These are phyloP conservation scores for Hemileccinum impolitum DNA, from an alignment of 768 basidiomycete genomes.

Conservation along the genomic window DNA sequence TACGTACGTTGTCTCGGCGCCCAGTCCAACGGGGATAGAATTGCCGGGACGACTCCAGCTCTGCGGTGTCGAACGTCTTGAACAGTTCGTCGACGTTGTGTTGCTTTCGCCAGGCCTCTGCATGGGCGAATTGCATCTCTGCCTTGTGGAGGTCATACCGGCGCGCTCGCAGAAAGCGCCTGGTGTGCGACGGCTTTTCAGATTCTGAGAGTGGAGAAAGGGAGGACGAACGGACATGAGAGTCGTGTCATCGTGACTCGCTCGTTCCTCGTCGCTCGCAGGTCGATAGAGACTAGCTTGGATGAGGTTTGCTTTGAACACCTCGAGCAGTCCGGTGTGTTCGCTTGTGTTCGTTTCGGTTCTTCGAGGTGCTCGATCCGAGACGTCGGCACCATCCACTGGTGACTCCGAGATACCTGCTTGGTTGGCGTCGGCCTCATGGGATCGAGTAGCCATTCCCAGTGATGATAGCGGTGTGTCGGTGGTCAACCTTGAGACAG, in stretches of 20 bases:
- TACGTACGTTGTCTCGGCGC: constrained; percentile 62
- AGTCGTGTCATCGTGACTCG: constrained; percentile 65
- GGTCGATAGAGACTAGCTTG: constrained; percentile 52
- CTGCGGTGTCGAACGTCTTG: constrained; percentile 51
- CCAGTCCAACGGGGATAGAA: constrained; percentile 86
- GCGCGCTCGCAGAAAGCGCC: constrained; percentile 82
- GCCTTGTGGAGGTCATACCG: constrained; percentile 61
- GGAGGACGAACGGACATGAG: constrained; percentile 47
- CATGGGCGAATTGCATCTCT: constrained; percentile 63
- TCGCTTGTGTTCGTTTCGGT: background rate
- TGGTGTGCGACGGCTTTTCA: constrained; percentile 26
- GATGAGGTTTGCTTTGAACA: constrained; percentile 52
- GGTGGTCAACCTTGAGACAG: too few species aligned
- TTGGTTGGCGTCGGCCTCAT: background rate
- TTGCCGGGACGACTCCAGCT: constrained; percentile 55
- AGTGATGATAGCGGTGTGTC: too few species aligned
- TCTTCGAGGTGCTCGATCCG: background rate
- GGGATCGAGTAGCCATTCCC: constrained; percentile 6
- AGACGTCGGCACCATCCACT: background rate
- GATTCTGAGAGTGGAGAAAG: background rate
- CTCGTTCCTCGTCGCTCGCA: constrained; percentile 25
- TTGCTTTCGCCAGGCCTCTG: constrained; percentile 66
- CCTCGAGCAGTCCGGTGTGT: constrained; percentile 27
- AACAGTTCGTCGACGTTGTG: constrained; percentile 64
- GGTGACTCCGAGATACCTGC: background rate